These are phyloP conservation scores for Rhizophagus sp. DNA, from an alignment of 192 early-diverging fungal genomes.

Conservation along the genomic window DNA sequence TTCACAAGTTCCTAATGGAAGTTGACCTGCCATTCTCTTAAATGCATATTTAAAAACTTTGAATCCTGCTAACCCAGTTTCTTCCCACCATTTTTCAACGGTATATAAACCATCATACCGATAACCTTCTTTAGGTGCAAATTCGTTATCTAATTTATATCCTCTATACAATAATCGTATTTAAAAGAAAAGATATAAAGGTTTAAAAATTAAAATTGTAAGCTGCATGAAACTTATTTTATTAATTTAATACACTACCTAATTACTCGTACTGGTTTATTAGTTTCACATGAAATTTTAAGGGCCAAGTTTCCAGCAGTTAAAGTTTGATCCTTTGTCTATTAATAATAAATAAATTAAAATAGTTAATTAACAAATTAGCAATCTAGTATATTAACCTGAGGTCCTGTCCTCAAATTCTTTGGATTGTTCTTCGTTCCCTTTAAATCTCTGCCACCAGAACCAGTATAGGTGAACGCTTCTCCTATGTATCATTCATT, in stretches of 20 bases:
- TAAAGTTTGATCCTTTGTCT: conserved; percentile 16
- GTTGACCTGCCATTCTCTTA: conserved; percentile 6
- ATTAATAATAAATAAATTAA: neutral
- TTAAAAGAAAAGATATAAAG: neutral
- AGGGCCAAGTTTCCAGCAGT: neutral
- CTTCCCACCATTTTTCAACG: conserved; percentile 23
- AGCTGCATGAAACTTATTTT: too few species aligned
- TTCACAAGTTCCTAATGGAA: conserved; percentile 13
- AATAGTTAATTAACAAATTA: neutral
- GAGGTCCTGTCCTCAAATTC: conserved; percentile 10
- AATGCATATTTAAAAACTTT: conserved; percentile 12
- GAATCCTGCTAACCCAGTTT: conserved; percentile 1
- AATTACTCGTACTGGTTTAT: conserved; percentile 8
- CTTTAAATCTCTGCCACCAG: conserved; percentile 21
- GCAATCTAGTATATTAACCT: neutral
- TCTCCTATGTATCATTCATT: neutral
- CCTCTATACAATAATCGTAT: neutral
- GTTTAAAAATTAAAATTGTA: neutral
- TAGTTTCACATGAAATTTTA: conserved; percentile 26
- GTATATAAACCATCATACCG: conserved; percentile 23
- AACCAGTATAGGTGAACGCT: conserved; percentile 25
- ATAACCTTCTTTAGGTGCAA: conserved; percentile 17
- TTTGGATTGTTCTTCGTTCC: conserved; percentile 9
- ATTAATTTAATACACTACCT: neutral
- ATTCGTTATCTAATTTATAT: neutral